These are phyloP conservation scores for Stentor roeselii DNA, from an alignment of 73 alveolate genomes.

Conservation along the genomic window DNA sequence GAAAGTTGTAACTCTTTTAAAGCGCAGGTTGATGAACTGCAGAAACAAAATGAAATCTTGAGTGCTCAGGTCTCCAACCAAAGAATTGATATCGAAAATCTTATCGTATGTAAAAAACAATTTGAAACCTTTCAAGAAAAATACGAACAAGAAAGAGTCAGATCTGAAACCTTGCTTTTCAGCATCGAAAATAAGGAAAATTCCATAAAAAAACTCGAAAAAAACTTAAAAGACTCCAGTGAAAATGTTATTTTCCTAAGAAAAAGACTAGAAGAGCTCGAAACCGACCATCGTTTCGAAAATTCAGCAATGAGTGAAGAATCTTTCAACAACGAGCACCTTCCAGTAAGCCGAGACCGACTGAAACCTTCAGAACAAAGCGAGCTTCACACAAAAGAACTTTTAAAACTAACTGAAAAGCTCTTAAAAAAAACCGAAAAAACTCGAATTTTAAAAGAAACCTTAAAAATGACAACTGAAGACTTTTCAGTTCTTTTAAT, in stretches of 20 bases:
- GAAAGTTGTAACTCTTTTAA: background rate
- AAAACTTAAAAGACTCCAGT: background rate
- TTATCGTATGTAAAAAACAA: background rate
- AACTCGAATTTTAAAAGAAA: too few species aligned
- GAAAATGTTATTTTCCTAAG: background rate
- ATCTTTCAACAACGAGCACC: too few species aligned
- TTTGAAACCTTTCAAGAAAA: background rate
- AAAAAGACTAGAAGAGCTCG: background rate
- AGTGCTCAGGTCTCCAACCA: background rate
- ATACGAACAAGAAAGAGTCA: background rate
- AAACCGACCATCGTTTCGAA: background rate
- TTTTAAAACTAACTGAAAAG: too few species aligned
- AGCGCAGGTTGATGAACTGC: background rate
- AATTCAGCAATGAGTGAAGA: background rate
- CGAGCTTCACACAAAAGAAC: too few species aligned
- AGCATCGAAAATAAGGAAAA: background rate
- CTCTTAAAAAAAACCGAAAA: too few species aligned
- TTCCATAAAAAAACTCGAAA: background rate
- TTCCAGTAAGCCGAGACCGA: too few species aligned
- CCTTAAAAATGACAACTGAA: too few species aligned
- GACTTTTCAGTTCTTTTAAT: too few species aligned
- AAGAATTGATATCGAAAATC: background rate
- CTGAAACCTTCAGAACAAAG: too few species aligned
- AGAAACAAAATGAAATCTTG: background rate
- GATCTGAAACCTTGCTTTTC: background rate